These are phyloP conservation scores for Filobasidium uniguttulatum DNA, from an alignment of 1,284 basidiomycete species.

Conservation along the genomic window DNA sequence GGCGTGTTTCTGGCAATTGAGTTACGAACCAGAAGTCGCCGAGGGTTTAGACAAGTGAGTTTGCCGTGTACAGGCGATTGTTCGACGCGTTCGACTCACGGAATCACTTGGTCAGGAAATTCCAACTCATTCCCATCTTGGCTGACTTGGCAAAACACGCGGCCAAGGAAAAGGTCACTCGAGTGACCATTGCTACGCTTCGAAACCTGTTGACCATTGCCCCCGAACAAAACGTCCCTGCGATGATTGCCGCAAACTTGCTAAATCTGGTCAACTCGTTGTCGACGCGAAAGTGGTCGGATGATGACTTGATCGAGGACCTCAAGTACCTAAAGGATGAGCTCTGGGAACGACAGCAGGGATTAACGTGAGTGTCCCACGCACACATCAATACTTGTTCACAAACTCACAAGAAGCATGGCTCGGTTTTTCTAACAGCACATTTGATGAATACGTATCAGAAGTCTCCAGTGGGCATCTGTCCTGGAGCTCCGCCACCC, in stretches of 20 bases:
- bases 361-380: slow-evolving; percentile 55
- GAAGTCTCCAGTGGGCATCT: slow-evolving; percentile 81
- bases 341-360: slow-evolving; percentile 65
- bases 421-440: slow-evolving; percentile 42
- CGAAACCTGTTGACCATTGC: slow-evolving; percentile 59
- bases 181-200: slow-evolving; percentile 87
- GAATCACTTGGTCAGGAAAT: slow-evolving; percentile 47
- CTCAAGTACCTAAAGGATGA: slow-evolving; percentile 72
- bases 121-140: slow-evolving; percentile 76
- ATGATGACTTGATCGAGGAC: slow-evolving; percentile 88
- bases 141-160: slow-evolving; percentile 75
- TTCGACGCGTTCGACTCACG: neutral
- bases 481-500: slow-evolving; percentile 88
- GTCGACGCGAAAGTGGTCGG: slow-evolving; percentile 74
- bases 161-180: slow-evolving; percentile 93
- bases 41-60: slow-evolving; percentile 63
- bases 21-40: slow-evolving; percentile 74
- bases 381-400: neutral
- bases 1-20: slow-evolving; percentile 86
- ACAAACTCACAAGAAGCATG: no score
- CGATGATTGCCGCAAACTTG: slow-evolving; percentile 79
- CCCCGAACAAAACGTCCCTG: slow-evolving; percentile 59
- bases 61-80: neutral
- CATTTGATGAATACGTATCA: slow-evolving; percentile 88
- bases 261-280: slow-evolving; percentile 78